Evolutionary conservation across 345 rosid species (phyloP).

Genomic region (Leavenworthia alabamica): DNA sequence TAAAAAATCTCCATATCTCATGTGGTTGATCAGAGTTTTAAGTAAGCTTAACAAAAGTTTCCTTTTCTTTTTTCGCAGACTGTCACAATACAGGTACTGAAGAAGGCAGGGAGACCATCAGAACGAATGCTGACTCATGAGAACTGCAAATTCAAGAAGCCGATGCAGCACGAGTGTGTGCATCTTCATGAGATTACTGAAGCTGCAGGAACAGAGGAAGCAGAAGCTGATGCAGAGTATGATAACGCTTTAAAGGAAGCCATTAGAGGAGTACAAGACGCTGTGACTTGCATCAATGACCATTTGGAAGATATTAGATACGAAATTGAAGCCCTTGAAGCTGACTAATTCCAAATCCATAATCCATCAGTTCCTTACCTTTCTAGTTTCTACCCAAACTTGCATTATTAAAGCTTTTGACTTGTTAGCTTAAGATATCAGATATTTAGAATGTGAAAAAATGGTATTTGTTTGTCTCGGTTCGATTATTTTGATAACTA

Average conservation of each 20-base stretch:
- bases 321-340: slow-evolving; percentile 67
- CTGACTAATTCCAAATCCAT: slow-evolving; percentile 16
- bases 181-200: slow-evolving; percentile 88
- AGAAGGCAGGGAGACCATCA: slow-evolving; percentile 80
- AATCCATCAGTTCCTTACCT: background rate
- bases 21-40: background rate
- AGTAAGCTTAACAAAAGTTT: background rate
- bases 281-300: slow-evolving; percentile 74
- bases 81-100: slow-evolving; percentile 75
- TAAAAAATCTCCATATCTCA: background rate
- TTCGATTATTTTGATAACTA: too few species aligned
- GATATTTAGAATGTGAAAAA: slow-evolving; percentile 4
- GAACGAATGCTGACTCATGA: slow-evolving; percentile 68
- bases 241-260: slow-evolving; percentile 86
- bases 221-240: slow-evolving; percentile 77
- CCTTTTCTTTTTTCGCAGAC: slow-evolving; percentile 33
- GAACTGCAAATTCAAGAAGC: slow-evolving; percentile 62
- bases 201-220: slow-evolving; percentile 82
- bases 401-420: background rate
- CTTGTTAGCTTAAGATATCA: slow-evolving; percentile 6
- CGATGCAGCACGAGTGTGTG: slow-evolving; percentile 65
- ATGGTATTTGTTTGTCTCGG: background rate
- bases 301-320: slow-evolving; percentile 73
- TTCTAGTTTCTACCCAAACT: background rate
- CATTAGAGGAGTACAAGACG: slow-evolving; percentile 78